Conservation (phyloP, 306 rosid species). For the Albizia julibrissin region DNA sequence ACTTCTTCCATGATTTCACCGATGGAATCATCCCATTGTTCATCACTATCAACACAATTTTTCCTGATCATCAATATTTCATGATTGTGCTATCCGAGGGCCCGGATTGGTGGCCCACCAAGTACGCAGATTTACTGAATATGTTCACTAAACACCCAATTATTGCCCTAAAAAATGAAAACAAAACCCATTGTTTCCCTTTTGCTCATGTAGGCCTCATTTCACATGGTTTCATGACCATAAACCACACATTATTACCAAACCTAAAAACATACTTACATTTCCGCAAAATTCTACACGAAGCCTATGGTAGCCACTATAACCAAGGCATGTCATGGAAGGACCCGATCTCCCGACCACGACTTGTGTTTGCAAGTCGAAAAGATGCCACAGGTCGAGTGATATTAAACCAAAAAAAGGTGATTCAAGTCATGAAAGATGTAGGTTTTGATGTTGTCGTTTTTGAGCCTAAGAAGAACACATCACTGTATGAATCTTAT, state of each 20-base stretch:
- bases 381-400: not conserved
- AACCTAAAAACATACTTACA: constrained; percentile 16
- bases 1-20: constrained; percentile 56
- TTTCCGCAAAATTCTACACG: constrained; percentile 34
- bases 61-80: constrained; percentile 22
- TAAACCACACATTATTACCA: constrained; percentile 29
- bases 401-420: constrained; percentile 31
- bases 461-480: constrained; percentile 26
- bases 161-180: constrained; percentile 41
- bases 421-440: not conserved
- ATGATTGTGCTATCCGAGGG: constrained; percentile 36
- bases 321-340: not conserved
- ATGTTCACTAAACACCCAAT: constrained; percentile 38
- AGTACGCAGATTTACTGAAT: constrained; percentile 29
- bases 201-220: constrained; percentile 43
- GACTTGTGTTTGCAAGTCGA: constrained; percentile 22
- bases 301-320: constrained; percentile 24
- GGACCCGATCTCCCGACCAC: not conserved
- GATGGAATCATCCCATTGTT: constrained; percentile 52
- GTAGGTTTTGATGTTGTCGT: constrained; percentile 42
- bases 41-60: constrained; percentile 34
- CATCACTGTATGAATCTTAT: constrained; percentile 27
- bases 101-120: constrained; percentile 44
- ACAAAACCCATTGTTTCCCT: constrained; percentile 46
- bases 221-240: constrained; percentile 45